Evolutionary conservation across 495 filamentous ascomycete species (phyloP), one percentile per base, ranked within the genome.

Genomic region (Cercophora scortea): DNA sequence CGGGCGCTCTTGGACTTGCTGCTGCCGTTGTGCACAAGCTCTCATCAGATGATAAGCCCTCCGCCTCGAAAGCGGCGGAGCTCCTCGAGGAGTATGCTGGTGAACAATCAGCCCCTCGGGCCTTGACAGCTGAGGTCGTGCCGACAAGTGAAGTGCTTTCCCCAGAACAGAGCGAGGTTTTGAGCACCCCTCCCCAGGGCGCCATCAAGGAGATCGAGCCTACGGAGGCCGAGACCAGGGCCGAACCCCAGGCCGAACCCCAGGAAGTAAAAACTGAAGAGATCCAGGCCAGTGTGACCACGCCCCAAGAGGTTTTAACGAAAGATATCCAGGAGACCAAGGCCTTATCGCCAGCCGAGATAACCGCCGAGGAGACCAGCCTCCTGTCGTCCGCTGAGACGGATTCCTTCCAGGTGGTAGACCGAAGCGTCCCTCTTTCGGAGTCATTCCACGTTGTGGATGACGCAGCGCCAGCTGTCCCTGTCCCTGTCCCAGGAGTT

Each of bases 391-490:
- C 43, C 6, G 43, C 33, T 11, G 41, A 60, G 8, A 51, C 52
- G 19, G 60, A 68, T 44, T 53, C 64, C 9, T 63, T 63, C 32
- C 55, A 70, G 41, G 59, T 70, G n/a, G 55, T 62, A 10, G 58
- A 60, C 42, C 51, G 64, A 13, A 57, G 51, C 10, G 49, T 59
- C 44, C 60, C 69, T 45, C 68, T 71, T 39, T 64, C 67, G 7
- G 68, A 71, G 50, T 66, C 70, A 25, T 68, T 72, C 53, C 61
- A 63, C 56, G 48, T 68, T 1, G 58, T 71, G 17, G 66, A 67
- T 32, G 65, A 54, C 51, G 59, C 60, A 15, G 38, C 56, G 54
- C 52, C 57, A 45, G 61, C 61, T 54, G 61, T 57, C 43, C 59
- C 61, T 54, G 61, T 57, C 43, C 59, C 25, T 25, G 5, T 25